phyloP scores from a whole-genome alignment of 2,329 filamentous ascomycete species.

The Catunica adiposa region DNA sequence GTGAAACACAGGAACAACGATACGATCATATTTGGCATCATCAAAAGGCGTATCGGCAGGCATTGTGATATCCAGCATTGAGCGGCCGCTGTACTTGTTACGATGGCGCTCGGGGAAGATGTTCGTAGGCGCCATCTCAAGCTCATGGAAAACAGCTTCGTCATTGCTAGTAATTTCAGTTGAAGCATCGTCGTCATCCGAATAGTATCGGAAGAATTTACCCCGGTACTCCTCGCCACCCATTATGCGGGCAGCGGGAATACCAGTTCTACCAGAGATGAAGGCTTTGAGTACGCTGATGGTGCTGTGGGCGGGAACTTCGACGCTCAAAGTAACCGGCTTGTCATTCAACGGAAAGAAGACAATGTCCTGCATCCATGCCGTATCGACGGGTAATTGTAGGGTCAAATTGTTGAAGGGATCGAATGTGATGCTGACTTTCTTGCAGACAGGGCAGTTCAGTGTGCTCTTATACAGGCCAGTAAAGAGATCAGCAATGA shows the following conservation, averaged over 20 bases:
- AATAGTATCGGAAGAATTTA: slow-evolving; percentile 75
- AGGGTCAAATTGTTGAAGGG: slow-evolving; percentile 91
- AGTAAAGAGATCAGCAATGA: slow-evolving; percentile 88
- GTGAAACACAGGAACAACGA: slow-evolving; percentile 58
- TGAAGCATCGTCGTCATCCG: slow-evolving; percentile 48
- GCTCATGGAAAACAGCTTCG: slow-evolving; percentile 54
- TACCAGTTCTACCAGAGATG: slow-evolving; percentile 48
- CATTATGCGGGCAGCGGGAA: slow-evolving; percentile 52
- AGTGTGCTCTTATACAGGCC: slow-evolving; percentile 98
- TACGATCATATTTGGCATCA: slow-evolving; percentile 43
- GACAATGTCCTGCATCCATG: slow-evolving; percentile 58
- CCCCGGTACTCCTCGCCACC: slow-evolving; percentile 67
- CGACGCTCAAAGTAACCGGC: slow-evolving; percentile 58
- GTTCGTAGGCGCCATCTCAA: slow-evolving; percentile 67
- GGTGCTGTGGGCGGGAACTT: slow-evolving; percentile 60
- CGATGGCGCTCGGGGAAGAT: slow-evolving; percentile 34
- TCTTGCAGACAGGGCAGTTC: slow-evolving; percentile 76
- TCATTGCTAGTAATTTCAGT: slow-evolving; percentile 56
- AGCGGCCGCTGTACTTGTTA: slow-evolving; percentile 30
- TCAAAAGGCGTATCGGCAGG: slow-evolving; percentile 35
- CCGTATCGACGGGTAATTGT: slow-evolving; percentile 71
- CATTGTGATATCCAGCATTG: slow-evolving; percentile 33
- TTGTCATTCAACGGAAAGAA: slow-evolving; percentile 61
- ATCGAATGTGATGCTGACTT: slow-evolving; percentile 97
- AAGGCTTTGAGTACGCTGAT: slow-evolving; percentile 54